Evolutionary conservation across 768 basidiomycete species (phyloP), one percentile per base, ranked within the genome.

Genomic region (Auricularia sp.): DNA sequence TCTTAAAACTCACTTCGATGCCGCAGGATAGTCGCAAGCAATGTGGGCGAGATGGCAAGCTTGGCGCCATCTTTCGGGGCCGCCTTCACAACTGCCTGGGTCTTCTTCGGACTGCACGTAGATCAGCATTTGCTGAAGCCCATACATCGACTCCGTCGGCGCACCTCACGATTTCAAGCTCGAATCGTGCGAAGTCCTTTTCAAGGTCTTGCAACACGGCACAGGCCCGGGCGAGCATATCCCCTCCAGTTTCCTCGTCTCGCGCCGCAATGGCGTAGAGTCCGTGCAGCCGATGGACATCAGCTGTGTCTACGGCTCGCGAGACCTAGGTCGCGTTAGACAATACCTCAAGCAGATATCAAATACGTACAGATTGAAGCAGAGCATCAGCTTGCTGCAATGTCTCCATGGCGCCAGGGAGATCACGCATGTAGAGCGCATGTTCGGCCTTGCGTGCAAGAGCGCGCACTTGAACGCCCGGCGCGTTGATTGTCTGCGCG

Each of bases 371-470:
- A 44, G 80, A 77, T 16, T 78, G 73, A 61, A 86, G 70, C 8
- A 83, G 67, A 63, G 72, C 76, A 0, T 77, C 80, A 2, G 84
- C 87, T 67, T 76, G 75, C 29, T 77, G 75, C 14, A 96, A 77
- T 21, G 77, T 80, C 21, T 77, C 79, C 16, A 81, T 77, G 2
- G 86, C 89, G 29, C 84, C 83, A 5, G 83, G 79, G 3, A 88
- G 69, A 45, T 80, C 77, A 1, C 85, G 84, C 67, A 89, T 80
- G 59, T 85, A 81, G 3, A 93, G 73, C 58, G 87, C 80, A 2
- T 96, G 78, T 67, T 94, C 90, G 3, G 83, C 89, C 63, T 85
- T 83, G 69, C 82, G 78, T 0, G 86, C 80, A 35, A 88, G 74
- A 0, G 91, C 90, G 8, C 89, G 82, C 24, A 86, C 83, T 6